Evolutionary conservation across 2,329 filamentous ascomycete genomes (phyloP).

Genomic region (Sclerotinia glacialis): DNA sequence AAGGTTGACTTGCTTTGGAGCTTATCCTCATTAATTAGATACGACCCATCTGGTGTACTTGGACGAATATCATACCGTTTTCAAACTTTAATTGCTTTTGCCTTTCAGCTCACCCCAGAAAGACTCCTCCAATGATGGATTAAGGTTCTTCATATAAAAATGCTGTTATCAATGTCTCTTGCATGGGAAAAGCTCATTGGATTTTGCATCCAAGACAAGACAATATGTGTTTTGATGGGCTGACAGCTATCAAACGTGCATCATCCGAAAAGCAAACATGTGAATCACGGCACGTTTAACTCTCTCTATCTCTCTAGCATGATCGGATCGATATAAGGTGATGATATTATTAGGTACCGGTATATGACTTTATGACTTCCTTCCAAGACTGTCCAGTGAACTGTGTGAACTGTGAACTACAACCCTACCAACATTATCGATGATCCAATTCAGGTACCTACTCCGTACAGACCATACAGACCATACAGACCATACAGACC

Average conservation of each 20-base stretch:
- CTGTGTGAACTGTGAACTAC: no score
- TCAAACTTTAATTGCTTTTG: neutral
- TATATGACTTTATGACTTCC: no score
- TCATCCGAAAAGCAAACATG: neutral
- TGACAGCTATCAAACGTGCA: constrained; percentile 1
- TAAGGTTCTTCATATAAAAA: neutral
- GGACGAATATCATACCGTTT: neutral
- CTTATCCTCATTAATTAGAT: neutral
- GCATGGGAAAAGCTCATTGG: neutral
- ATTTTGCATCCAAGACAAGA: neutral
- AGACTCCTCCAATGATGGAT: neutral
- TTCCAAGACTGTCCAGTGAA: no score
- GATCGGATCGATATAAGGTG: no score
- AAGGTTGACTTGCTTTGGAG: neutral
- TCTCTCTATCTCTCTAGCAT: no score
- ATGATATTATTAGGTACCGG: no score
- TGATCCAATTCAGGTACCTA: no score
- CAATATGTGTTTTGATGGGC: neutral
- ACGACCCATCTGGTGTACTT: no score
- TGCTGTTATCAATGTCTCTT: neutral
- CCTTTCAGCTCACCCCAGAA: neutral
- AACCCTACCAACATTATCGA: no score
- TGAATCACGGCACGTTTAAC: neutral
- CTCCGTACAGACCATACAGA: no score
- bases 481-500: no score